Base-by-base conservation (phyloP, 306 rosid species). In the Comarum palustre region DNA sequence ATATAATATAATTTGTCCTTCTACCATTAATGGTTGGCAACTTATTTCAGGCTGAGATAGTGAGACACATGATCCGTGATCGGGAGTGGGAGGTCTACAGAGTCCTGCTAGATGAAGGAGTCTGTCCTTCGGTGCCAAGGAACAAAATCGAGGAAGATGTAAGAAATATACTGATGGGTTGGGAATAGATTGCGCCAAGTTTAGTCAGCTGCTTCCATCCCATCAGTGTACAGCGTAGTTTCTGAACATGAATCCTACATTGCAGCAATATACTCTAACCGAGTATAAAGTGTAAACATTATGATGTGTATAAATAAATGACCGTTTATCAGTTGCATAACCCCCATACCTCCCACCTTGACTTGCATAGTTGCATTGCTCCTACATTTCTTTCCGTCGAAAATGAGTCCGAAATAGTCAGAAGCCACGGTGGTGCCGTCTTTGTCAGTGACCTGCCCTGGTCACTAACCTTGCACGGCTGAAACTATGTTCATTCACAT, bases 81-180 rank as follows among this genome's bases (percentile, higher is more conserved):
- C 80, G 87, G 45, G 92, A 87, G 65, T 87, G 92, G 87, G 92
- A 87, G 60, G 86, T 87, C 1, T 87, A 87, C 66, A 72, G 86
- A 69, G 75, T 85, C 48, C 73, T 85, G 42, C 84, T 83, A 2
- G 89, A 87, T 2, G 92, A 87, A 75, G 84, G 80, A 13, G 80
- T 74, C 27, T 71, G 66, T 42, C 66, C 27, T 55, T 59, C 75
- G 6, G 68, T 73, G 60, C 86, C 85, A 29, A 73, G 59, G 76
- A 79, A 72, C 54, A 81, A 76, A 73, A 72, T 87, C 6, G 86
- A 87, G 72, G 81, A 76, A 39, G 65, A 69, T 16, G 92, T 85
- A 19, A 74, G 84, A 75, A 81, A 87, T 78, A 85, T 64, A 51
- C 63, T 87, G 71, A 87, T 87, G 89, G 92, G 92, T 61, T 85